Percentiles rank a stretch among this genome's conserved stretches.
Evolutionary conservation across 2,329 filamentous ascomycete species (phyloP).

Genomic region (Dactylellina haptotyla): DNA sequence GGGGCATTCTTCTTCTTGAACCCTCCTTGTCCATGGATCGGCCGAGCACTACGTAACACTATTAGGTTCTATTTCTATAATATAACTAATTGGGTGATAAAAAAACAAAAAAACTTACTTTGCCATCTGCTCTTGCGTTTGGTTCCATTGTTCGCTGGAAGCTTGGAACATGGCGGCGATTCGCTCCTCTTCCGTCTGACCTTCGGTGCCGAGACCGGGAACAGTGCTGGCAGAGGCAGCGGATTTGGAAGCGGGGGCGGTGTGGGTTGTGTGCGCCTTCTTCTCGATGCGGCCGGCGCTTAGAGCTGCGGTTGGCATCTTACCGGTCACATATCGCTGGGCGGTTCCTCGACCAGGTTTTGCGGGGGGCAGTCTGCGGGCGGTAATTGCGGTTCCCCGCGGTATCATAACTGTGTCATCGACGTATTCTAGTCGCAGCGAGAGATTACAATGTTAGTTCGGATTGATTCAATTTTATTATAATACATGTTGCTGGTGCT

Average conservation of each 20-base stretch:
- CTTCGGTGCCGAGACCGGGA: conserved; percentile 30
- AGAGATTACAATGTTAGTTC: too few species aligned
- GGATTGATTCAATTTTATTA: too few species aligned
- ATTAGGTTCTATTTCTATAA: conserved; percentile 47
- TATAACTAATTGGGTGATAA: not conserved
- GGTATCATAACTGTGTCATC: conserved; percentile 98
- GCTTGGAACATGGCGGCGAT: conserved; percentile 91
- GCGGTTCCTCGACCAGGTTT: conserved; percentile 89
- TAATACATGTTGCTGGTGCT: too few species aligned
- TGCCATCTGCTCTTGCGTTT: conserved; percentile 91
- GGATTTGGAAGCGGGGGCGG: conserved; percentile 18
- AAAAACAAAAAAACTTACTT: conserved; percentile 67
- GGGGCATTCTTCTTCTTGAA: conserved; percentile 67
- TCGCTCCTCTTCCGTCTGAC: conserved; percentile 81
- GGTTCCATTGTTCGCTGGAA: conserved; percentile 89
- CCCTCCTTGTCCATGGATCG: conserved; percentile 61
- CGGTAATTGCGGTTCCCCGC: conserved; percentile 91
- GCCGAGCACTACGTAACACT: conserved; percentile 61
- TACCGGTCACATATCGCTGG: conserved; percentile 93
- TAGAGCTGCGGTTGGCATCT: conserved; percentile 83
- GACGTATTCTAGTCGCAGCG: conserved; percentile 78
- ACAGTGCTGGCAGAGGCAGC: conserved; percentile 17
- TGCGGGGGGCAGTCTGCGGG: conserved; percentile 81
- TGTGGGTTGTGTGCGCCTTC: conserved; percentile 70
- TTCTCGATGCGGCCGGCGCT: conserved; percentile 58